phyloP scores from a whole-genome alignment of 2,329 filamentous ascomycete genomes.

The Pseudocercospora pini-densiflorae region DNA sequence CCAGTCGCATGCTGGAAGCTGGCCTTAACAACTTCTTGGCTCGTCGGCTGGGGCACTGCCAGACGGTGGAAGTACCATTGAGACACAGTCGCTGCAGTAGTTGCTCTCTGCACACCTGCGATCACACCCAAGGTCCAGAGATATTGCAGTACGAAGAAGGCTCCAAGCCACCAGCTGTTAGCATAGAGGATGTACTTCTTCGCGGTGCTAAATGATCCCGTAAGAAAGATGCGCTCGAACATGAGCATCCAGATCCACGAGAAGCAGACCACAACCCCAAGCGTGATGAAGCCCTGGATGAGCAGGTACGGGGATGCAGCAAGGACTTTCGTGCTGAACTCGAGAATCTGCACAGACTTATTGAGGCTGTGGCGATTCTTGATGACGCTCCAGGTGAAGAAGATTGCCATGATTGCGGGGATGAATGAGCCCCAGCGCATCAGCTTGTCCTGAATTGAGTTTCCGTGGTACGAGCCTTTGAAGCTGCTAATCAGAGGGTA shows the following conservation, averaged over 20 bases:
- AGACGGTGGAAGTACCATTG: conserved; percentile 99
- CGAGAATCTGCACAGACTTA: conserved; percentile 84
- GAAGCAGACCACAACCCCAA: conserved; percentile 79
- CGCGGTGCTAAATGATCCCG: conserved; percentile 71
- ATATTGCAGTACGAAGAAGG: conserved; percentile 90
- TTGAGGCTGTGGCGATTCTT: conserved; percentile 79
- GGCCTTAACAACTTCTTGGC: conserved; percentile 79
- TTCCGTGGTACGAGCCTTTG: conserved; percentile 74
- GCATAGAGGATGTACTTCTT: conserved; percentile 79
- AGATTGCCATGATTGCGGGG: conserved; percentile 71
- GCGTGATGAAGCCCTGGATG: conserved; percentile 77
- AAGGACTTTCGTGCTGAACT: conserved; percentile 89
- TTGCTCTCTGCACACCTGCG: conserved; percentile 85
- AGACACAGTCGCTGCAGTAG: conserved; percentile 91
- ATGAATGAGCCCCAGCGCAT: conserved; percentile 88
- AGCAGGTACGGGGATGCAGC: conserved; percentile 83
- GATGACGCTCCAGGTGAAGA: conserved; percentile 85
- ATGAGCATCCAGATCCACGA: conserved; percentile 97
- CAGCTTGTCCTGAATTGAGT: conserved; percentile 78
- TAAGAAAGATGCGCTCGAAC: conserved; percentile 94
- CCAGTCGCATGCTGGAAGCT: conserved; percentile 81
- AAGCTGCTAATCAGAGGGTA: conserved; percentile 93
- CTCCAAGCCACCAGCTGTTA: conserved; percentile 94
- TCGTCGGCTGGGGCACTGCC: conserved; percentile 74
- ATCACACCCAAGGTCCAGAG: conserved; percentile 92